phyloP scores from a whole-genome alignment of 371 early-diverging fungal genomes.

The Saksenaea oblongispora region DNA sequence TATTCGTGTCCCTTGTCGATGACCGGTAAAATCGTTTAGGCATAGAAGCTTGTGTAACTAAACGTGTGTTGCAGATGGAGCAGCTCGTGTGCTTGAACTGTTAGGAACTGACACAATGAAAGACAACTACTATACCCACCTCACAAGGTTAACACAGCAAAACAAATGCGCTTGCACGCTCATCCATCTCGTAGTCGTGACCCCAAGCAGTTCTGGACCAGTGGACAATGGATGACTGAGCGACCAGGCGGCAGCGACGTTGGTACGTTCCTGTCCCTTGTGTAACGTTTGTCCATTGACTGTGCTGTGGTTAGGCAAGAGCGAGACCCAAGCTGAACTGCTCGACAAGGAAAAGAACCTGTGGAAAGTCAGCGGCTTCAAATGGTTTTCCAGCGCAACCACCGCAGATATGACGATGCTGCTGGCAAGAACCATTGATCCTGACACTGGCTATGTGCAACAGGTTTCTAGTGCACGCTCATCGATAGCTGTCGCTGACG shows the following conservation, averaged over 20 bases:
- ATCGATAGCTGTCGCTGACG: too few species aligned
- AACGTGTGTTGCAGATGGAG: conserved; percentile 49
- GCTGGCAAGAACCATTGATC: conserved; percentile 59
- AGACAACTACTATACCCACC: conserved; percentile 33
- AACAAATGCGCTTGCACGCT: not conserved
- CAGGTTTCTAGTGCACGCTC: conserved; percentile 16
- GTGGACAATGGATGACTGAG: conserved; percentile 82
- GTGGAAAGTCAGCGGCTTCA: conserved; percentile 67
- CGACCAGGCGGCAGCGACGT: conserved; percentile 71
- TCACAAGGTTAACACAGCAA: conserved; percentile 31
- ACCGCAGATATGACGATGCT: conserved; percentile 70
- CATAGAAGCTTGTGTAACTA: not conserved
- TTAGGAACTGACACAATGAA: conserved; percentile 56
- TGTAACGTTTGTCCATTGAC: too few species aligned
- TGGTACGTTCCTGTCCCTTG: conserved; percentile 10
- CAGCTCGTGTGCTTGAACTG: conserved; percentile 61
- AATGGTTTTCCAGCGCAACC: conserved; percentile 76
- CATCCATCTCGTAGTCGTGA: conserved; percentile 39
- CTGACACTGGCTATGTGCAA: conserved; percentile 32
- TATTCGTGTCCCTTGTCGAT: conserved; percentile 71
- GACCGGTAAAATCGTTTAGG: conserved; percentile 43
- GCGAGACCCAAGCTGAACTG: conserved; percentile 59
- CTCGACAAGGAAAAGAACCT: conserved; percentile 32
- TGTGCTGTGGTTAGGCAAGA: conserved; percentile 2
- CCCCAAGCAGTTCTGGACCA: conserved; percentile 58